Evolutionary conservation across 2,329 filamentous ascomycete species (phyloP), one percentile per base, ranked within the genome.

Genomic region (Lasiodiplodia sp.): DNA sequence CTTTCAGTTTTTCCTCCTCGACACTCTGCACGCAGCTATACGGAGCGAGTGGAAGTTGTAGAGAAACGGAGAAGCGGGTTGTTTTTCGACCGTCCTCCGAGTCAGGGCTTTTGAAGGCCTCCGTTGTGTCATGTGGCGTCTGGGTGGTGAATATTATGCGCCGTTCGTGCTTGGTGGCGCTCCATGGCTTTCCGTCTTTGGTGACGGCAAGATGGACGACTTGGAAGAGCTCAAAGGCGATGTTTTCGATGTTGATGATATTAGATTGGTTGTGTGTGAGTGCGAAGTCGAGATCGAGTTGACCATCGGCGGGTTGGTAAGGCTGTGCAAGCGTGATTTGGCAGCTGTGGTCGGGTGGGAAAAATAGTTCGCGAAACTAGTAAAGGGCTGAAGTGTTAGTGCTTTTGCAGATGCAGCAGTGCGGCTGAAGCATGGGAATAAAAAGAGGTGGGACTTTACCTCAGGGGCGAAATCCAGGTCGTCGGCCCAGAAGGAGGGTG

Each of bases 391-490:
- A 11, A 5, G 23, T 53, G n/a, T n/a, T n/a, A 53, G 51, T 28
- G 6, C 0, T 23, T n/a, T 25, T 53, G 51, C 25, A 25, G 25
- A 8, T 16, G 28, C n/a, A 6, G 55, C 25, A 12, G 28, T 57
- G 25, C 25, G 25, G 25, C 25, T 25, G 25, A 25, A 25, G 25
- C 25, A 25, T 25, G 25, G 28, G 55, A 56, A 38, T 10, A 21
- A 21, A 57, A 56, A 12, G 55, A 37, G 28, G 10, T 2, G 10
- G 52, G 52, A n/a, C 47, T 44, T 58, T 58, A 58, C 55, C 28
- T 38, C 28, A 23, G 55, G 55, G 28, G 55, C 55, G n/a, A 58
- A 58, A 25, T 21, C n/a, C 4, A 58, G 55, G 55, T 58, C 55
- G 21, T 58, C 55, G 3, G 18, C 14, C 55, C 55, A 40, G 55